Evolutionary conservation across 2,329 filamentous ascomycete species (phyloP).

Genomic region (Sporothrix humicola): DNA sequence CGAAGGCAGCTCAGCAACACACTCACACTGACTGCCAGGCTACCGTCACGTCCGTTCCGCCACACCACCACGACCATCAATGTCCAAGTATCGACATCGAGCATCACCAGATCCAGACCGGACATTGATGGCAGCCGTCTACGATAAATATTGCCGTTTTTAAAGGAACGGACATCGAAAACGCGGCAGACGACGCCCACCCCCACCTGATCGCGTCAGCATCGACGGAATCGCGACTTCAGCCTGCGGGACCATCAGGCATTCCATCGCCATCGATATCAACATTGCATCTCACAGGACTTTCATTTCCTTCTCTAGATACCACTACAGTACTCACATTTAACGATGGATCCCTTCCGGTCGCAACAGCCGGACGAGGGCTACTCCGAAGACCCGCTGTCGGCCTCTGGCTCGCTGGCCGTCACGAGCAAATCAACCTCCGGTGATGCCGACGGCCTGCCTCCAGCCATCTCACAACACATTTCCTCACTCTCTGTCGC

Average conservation of each 20-base stretch:
- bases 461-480: constrained; percentile 58
- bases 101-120: background rate
- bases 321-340: background rate
- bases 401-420: constrained; percentile 45
- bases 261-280: constrained; percentile 3
- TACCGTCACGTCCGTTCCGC: constrained; percentile 11
- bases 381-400: constrained; percentile 77
- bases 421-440: constrained; percentile 42
- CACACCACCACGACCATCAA: background rate
- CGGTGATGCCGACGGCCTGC: constrained; percentile 39
- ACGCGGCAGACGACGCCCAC: too few relatives aligned
- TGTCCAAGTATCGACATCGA: background rate
- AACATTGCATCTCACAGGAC: background rate
- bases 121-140: background rate
- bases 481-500: constrained; percentile 54
- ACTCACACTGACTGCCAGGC: background rate
- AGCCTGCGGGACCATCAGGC: background rate
- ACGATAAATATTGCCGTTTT: too few relatives aligned
- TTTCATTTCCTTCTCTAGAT: background rate
- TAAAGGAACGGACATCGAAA: too few relatives aligned
- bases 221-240: constrained; percentile 5
- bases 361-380: constrained; percentile 75
- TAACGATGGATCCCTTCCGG: constrained; percentile 36
- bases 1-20: background rate
- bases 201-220: constrained; percentile 8